These are phyloP conservation scores for Zasmidium citrigriseum DNA, from an alignment of 2,329 filamentous ascomycete genomes.

Conservation along the genomic window DNA sequence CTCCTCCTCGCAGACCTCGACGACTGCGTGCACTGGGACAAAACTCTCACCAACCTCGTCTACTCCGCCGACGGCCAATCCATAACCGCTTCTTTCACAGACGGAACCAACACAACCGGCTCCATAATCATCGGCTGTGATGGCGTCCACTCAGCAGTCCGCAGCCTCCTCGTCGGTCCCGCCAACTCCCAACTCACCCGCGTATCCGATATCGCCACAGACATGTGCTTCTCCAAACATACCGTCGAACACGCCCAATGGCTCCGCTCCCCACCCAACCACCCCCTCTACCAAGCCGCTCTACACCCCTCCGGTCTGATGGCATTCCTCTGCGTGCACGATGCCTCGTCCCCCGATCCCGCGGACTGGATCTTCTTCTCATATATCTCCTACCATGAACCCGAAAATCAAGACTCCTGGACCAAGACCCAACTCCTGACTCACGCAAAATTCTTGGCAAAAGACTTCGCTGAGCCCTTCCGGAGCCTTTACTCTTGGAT, in stretches of 20 bases:
- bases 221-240: slow-evolving; percentile 18
- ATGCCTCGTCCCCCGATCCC: slow-evolving; percentile 9
- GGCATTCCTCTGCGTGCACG: slow-evolving; percentile 11
- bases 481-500: slow-evolving; percentile 11
- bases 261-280: slow-evolving; percentile 11
- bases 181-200: slow-evolving; percentile 4
- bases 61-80: slow-evolving; percentile 10
- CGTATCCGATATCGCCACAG: slow-evolving; percentile 17
- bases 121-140: slow-evolving; percentile 26
- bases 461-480: slow-evolving; percentile 11
- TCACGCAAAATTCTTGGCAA: slow-evolving; percentile 7
- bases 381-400: slow-evolving; percentile 16
- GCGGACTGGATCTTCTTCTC: slow-evolving; percentile 14
- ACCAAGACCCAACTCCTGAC: slow-evolving; percentile 5
- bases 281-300: slow-evolving; percentile 15
- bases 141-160: slow-evolving; percentile 24
- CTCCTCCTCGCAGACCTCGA: slow-evolving; percentile 13
- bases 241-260: slow-evolving; percentile 13
- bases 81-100: slow-evolving; percentile 21
- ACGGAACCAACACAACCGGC: slow-evolving; percentile 19
- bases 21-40: slow-evolving; percentile 15
- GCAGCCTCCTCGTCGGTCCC: slow-evolving; percentile 16
- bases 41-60: slow-evolving; percentile 10
- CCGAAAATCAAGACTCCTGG: slow-evolving; percentile 8
- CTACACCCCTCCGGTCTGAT: slow-evolving; percentile 11